Evolutionary conservation across 306 rosid genomes (phyloP).

Genomic region (Dalbergia cultrata): DNA sequence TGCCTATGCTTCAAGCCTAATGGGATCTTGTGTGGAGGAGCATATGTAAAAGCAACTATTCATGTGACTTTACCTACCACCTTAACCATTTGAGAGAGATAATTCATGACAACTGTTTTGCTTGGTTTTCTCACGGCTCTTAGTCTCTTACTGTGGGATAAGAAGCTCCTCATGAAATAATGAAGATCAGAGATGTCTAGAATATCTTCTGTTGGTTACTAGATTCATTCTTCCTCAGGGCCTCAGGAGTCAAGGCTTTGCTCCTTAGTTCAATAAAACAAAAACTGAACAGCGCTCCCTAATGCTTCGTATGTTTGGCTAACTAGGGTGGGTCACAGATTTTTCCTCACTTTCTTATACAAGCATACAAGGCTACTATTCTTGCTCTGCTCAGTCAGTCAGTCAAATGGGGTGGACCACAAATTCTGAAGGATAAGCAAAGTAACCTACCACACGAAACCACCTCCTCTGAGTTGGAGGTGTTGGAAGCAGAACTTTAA

Average conservation of each 20-base stretch:
- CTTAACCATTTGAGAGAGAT: no score
- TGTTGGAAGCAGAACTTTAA: slow-evolving; percentile 63
- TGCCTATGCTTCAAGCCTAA: no score
- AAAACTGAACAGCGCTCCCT: not conserved
- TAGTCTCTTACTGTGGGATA: no score
- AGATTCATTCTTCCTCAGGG: not conserved
- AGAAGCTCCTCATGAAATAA: no score
- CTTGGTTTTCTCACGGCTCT: no score
- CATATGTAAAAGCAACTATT: no score
- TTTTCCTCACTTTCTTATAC: no score
- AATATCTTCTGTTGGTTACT: no score
- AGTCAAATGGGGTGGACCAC: slow-evolving; percentile 1
- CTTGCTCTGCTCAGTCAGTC: not conserved
- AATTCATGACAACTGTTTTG: no score
- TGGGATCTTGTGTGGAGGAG: no score
- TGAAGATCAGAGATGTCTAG: no score
- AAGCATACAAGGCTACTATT: not conserved
- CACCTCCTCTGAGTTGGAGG: slow-evolving; percentile 74
- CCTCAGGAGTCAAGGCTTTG: not conserved
- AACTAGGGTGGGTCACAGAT: not conserved
- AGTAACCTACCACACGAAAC: slow-evolving; percentile 90
- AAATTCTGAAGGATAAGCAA: slow-evolving; percentile 7
- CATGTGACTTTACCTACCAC: no score
- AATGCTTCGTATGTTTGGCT: not conserved
- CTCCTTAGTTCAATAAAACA: not conserved